Percentiles rank a stretch among this genome's conserved stretches.
These are phyloP conservation scores for Beauveria brongniartii DNA, from an alignment of 2,329 filamentous ascomycete species.

Conservation along the genomic window DNA sequence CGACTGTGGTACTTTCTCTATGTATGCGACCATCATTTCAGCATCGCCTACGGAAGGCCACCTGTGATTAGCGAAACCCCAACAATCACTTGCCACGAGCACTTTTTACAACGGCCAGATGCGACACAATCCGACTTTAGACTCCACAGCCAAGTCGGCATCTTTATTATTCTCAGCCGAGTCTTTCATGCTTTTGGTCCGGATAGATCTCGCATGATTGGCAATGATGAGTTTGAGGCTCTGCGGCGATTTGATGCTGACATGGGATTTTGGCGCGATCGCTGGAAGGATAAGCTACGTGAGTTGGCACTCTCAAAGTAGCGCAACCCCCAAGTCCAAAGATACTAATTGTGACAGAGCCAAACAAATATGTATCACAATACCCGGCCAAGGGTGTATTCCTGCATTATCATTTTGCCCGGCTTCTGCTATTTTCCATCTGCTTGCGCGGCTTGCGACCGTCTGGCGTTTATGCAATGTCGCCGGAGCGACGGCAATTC, in stretches of 20 bases:
- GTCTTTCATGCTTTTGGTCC: conserved; percentile 51
- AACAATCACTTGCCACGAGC: conserved; percentile 48
- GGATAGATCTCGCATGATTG: conserved; percentile 35
- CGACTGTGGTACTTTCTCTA: conserved; percentile 57
- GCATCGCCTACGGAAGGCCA: conserved; percentile 51
- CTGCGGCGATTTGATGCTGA: conserved; percentile 22
- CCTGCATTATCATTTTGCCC: conserved; percentile 42
- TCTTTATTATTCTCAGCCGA: conserved; percentile 53
- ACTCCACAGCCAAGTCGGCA: conserved; percentile 49
- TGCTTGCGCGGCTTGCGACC: conserved; percentile 30
- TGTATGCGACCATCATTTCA: conserved; percentile 59
- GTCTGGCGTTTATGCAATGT: conserved; percentile 31
- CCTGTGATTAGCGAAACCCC: conserved; percentile 51
- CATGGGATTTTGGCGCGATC: conserved; percentile 27
- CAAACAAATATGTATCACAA: conserved; percentile 36
- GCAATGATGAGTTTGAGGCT: conserved; percentile 25
- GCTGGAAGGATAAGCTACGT: conserved; percentile 29
- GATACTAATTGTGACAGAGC: conserved; percentile 23
- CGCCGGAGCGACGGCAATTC: conserved; percentile 35
- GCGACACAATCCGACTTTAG: conserved; percentile 47
- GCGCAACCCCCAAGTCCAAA: background rate
- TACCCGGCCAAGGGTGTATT: conserved; percentile 42
- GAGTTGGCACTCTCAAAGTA: background rate
- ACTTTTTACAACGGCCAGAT: conserved; percentile 40
- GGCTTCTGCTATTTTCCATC: conserved; percentile 41